A percentile compares a stretch with the other conserved stretches of the same genome.
Conservation (phyloP, 2,329 filamentous ascomycete genomes). For the Colletotrichum shisoi region DNA sequence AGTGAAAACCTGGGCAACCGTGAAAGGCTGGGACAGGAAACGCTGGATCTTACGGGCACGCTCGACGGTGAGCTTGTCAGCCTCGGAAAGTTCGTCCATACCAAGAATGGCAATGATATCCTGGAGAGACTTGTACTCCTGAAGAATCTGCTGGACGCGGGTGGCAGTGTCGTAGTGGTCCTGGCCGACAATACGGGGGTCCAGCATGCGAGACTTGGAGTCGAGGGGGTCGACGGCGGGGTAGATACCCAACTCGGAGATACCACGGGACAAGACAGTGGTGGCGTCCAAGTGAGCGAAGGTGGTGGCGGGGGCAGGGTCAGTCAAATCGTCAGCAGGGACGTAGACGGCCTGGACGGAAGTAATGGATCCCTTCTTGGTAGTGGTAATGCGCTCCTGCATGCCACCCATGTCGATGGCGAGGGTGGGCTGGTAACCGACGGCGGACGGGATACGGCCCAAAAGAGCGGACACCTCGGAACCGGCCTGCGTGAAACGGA, state of each 20-base stretch:
- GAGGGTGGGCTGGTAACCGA: conserved; percentile 99
- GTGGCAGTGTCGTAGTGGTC: conserved; percentile 97
- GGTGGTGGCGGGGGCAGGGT: conserved; percentile 98
- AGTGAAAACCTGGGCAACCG: conserved; percentile 83
- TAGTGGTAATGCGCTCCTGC: conserved; percentile 99
- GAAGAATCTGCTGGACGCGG: conserved; percentile 97
- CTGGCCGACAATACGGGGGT: conserved; percentile 96
- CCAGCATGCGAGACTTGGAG: conserved; percentile 99
- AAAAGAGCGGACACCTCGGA: conserved; percentile 99
- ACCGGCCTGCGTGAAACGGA: conserved; percentile 99
- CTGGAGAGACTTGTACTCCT: conserved; percentile 99
- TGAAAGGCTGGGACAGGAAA: conserved; percentile 99
- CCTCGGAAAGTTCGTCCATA: conserved; percentile 99
- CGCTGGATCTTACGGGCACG: conserved; percentile 99
- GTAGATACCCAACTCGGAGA: conserved; percentile 99
- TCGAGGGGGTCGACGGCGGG: conserved; percentile 99
- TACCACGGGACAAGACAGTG: conserved; percentile 99
- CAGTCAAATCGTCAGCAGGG: conserved; percentile 99
- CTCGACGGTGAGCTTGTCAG: conserved; percentile 99
- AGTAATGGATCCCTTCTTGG: conserved; percentile 99
- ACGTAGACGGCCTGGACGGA: conserved; percentile 99
- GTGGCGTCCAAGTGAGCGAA: conserved; percentile 99
- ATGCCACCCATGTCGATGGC: conserved; percentile 99
- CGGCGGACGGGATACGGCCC: conserved; percentile 99
- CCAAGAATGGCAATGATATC: conserved; percentile 99